Conservation (phyloP, 2,329 filamentous ascomycete genomes). For the Fusarium proliferatum region DNA sequence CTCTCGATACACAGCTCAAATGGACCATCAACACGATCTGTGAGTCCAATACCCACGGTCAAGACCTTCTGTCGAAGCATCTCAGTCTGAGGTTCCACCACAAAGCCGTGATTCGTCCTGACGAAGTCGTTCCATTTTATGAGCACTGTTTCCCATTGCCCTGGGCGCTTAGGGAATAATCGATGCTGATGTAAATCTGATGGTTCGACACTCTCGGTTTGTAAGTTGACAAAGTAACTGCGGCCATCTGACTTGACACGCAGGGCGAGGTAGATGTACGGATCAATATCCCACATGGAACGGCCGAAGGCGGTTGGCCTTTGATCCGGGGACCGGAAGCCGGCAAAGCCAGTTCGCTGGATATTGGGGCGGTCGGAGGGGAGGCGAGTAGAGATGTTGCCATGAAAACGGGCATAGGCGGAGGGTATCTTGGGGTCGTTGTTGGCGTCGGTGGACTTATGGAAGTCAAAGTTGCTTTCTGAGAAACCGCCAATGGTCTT, state of each 20-base stretch:
- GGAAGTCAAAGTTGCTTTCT: slow-evolving; percentile 75
- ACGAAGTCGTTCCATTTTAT: slow-evolving; percentile 95
- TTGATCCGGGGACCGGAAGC: slow-evolving; percentile 85
- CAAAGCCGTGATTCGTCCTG: slow-evolving; percentile 89
- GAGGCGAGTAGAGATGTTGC: slow-evolving; percentile 86
- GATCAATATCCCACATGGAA: slow-evolving; percentile 88
- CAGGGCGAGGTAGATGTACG: slow-evolving; percentile 87
- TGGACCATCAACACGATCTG: slow-evolving; percentile 87
- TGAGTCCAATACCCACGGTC: slow-evolving; percentile 87
- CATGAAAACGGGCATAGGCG: slow-evolving; percentile 82
- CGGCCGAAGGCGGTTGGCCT: slow-evolving; percentile 85
- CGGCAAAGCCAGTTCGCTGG: slow-evolving; percentile 86
- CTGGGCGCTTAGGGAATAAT: slow-evolving; percentile 80
- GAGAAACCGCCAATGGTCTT: slow-evolving; percentile 89
- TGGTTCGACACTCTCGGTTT: slow-evolving; percentile 92
- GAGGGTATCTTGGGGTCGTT: slow-evolving; percentile 26
- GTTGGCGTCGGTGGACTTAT: slow-evolving; percentile 1
- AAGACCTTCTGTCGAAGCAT: slow-evolving; percentile 87
- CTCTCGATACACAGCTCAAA: slow-evolving; percentile 88
- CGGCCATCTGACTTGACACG: slow-evolving; percentile 91
- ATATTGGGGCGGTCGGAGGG: slow-evolving; percentile 79
- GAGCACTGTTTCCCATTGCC: slow-evolving; percentile 94
- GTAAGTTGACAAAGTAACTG: slow-evolving; percentile 93
- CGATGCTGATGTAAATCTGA: slow-evolving; percentile 98
- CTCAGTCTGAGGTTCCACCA: slow-evolving; percentile 92